Evolutionary conservation across 225 moss, liverwort and hornwort species (phyloP).

Genomic region (Anthoceros angustus): DNA sequence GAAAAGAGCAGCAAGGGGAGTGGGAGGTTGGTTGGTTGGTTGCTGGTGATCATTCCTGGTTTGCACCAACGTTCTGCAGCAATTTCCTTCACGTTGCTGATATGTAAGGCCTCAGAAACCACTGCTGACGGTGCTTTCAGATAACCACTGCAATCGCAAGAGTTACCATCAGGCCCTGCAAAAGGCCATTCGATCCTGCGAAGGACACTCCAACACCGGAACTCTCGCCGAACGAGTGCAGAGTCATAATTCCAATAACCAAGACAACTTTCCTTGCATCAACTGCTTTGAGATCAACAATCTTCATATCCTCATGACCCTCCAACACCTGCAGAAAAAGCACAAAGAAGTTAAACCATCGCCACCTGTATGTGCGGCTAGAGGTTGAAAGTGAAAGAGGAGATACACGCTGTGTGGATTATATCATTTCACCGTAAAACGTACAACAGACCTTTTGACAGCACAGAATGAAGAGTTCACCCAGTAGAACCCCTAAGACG

Average conservation of each 20-base stretch:
- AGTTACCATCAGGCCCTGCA: conserved; percentile 82
- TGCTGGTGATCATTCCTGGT: too few relatives aligned
- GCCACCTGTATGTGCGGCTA: too few relatives aligned
- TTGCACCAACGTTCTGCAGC: too few relatives aligned
- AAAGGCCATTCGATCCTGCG: conserved; percentile 75
- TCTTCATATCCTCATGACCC: conserved; percentile 66
- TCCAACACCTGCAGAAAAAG: conserved; percentile 17
- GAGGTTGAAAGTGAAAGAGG: too few relatives aligned
- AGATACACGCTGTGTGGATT: too few relatives aligned
- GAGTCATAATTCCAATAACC: conserved; percentile 85
- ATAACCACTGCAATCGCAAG: conserved; percentile 66
- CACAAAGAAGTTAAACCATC: too few relatives aligned
- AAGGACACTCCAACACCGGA: conserved; percentile 95
- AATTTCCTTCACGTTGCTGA: too few relatives aligned
- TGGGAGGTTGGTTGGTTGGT: too few relatives aligned
- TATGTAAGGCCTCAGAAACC: too few relatives aligned
- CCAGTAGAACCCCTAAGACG: conserved; percentile 62
- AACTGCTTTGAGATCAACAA: conserved; percentile 83
- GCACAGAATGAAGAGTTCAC: conserved; percentile 65
- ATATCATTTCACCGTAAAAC: too few relatives aligned
- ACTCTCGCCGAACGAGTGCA: conserved; percentile 92
- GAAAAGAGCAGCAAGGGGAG: too few relatives aligned
- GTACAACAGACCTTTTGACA: conserved; percentile 33
- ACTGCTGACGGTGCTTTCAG: too few relatives aligned
- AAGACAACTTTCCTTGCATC: conserved; percentile 83